Conservation (phyloP, 768 basidiomycete genomes). For the Sarcodon sp. region DNA sequence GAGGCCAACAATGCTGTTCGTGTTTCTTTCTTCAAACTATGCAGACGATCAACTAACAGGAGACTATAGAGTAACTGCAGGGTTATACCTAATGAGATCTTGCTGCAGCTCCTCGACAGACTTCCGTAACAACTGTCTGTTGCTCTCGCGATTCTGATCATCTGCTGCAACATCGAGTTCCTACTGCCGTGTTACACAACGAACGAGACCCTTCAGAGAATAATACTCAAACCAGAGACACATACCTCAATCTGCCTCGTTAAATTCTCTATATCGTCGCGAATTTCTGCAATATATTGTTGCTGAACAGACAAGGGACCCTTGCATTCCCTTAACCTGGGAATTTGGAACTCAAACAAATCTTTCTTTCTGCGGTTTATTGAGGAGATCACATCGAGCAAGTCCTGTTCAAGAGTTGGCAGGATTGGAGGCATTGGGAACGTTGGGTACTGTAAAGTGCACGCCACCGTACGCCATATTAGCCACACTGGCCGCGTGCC, state of each 20-base stretch:
- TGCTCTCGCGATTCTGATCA: conserved; percentile 52
- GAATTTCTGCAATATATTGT: conserved; percentile 57
- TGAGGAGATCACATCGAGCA: conserved; percentile 32
- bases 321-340: conserved; percentile 52
- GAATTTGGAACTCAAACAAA: conserved; percentile 59
- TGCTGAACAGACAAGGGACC: conserved; percentile 67
- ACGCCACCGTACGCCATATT: too few relatives aligned
- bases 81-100: conserved; percentile 34
- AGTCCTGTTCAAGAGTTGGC: conserved; percentile 36
- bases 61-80: background rate
- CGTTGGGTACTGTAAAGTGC: background rate
- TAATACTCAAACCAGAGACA: background rate
- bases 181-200: conserved; percentile 21
- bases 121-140: conserved; percentile 30
- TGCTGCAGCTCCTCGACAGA: conserved; percentile 36
- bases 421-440: conserved; percentile 53
- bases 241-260: conserved; percentile 56
- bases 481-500: too few relatives aligned
- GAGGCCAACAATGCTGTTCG: conserved; percentile 62
- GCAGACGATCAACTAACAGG: background rate
- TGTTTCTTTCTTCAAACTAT: conserved; percentile 47
- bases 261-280: conserved; percentile 60
- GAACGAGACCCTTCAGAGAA: conserved; percentile 7
- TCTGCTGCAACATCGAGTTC: conserved; percentile 57
- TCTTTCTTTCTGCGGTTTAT: conserved; percentile 48